Base-by-base conservation (phyloP, 441 rosid species). In the Macaranga tanarius region DNA sequence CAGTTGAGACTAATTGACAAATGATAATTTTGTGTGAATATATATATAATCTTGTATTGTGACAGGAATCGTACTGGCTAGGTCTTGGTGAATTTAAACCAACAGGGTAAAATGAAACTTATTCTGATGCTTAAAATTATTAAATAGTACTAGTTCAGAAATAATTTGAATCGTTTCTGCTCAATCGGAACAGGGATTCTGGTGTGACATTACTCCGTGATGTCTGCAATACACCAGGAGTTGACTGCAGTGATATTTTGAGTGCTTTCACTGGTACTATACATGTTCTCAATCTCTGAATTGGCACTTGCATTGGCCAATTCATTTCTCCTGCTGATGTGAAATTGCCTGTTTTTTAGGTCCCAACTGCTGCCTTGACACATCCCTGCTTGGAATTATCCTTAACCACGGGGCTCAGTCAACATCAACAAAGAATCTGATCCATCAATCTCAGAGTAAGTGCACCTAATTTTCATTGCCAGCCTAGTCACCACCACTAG, bases 71-170 rank as follows among this genome's bases (percentile, higher is more conserved):
- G 2, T 79, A 83, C 12, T 34, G 81, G 44, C 38, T 86, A 19
- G 91, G 96, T 59, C 10, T 84, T 40, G 80, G 84, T 7, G 96
- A 92, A 81, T 94, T 92, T 73, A 74, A 83, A 80, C 98, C 97
- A 8, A 86, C 79, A 74, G 92, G 89, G 98, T 87, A 67, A 45
- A 8, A 10, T 42, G 10, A 7, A 42, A 42, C 0, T 42, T 13
- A 16, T 12, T 13, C 13, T 13, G 2, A 42, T 42, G 47, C 8
- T 10, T 7, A 7, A 42, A 8, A 42, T 42, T 42, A 7, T 42
- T 42, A 7, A 42, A 42, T 42, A 42, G 47, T 10, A 7, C 12
- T 42, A 42, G 7, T 42, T 42, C 47, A 42, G 47, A 9, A 42
- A 42, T 42, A 10, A 42, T 8, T 7, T 42, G 12, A 42, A 42